Percentiles rank a stretch among this genome's conserved stretches.
Conservation (phyloP, 2,329 filamentous ascomycete species). For the Arachnopeziza araneosa region DNA sequence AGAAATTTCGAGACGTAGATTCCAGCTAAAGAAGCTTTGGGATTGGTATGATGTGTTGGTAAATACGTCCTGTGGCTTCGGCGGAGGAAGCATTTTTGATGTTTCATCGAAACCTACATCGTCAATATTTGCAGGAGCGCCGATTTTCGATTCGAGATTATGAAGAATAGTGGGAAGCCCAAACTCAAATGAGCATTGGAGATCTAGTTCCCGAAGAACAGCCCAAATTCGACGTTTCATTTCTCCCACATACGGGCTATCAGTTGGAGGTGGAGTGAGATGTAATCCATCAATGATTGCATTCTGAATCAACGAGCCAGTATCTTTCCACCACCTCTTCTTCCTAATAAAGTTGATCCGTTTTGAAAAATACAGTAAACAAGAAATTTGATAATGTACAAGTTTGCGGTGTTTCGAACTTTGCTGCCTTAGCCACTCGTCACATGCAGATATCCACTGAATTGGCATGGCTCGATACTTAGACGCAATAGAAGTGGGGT, state of each 20-base stretch:
- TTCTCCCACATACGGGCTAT: conserved; percentile 51
- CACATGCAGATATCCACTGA: conserved; percentile 51
- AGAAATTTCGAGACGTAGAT: conserved; percentile 44
- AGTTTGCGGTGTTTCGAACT: conserved; percentile 57
- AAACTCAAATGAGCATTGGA: conserved; percentile 57
- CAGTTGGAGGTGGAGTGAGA: conserved; percentile 51
- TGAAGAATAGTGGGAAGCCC: conserved; percentile 53
- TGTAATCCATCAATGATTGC: conserved; percentile 55
- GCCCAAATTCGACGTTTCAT: conserved; percentile 58
- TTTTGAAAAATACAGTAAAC: conserved; percentile 55
- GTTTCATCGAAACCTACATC: conserved; percentile 51
- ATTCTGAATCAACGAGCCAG: conserved; percentile 51
- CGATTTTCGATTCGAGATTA: conserved; percentile 50
- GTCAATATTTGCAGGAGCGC: conserved; percentile 51
- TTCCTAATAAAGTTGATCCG: conserved; percentile 59
- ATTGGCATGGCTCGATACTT: conserved; percentile 52
- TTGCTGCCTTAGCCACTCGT: conserved; percentile 48
- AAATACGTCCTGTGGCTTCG: conserved; percentile 47
- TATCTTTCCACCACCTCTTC: conserved; percentile 57
- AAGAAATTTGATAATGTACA: conserved; percentile 56
- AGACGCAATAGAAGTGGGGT: conserved; percentile 48
- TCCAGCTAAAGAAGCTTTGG: conserved; percentile 49
- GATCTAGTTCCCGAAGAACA: conserved; percentile 55
- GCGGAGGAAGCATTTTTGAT: conserved; percentile 42
- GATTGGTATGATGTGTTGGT: conserved; percentile 56